Conservation (phyloP, 345 rosid species). For the Citrus mangshanensis region DNA sequence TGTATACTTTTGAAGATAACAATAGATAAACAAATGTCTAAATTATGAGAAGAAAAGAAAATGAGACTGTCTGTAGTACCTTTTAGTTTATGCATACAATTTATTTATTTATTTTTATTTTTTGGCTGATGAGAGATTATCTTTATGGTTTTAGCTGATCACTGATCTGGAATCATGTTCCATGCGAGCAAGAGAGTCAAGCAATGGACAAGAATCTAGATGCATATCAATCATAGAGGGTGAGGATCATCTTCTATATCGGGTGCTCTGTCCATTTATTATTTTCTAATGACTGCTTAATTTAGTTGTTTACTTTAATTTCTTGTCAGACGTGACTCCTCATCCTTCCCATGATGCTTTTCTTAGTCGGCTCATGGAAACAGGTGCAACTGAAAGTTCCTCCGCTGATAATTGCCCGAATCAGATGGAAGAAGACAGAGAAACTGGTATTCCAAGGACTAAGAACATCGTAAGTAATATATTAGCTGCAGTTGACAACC, state of each 20-base stretch:
- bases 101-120: not conserved
- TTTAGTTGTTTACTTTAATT: conserved; percentile 15
- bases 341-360: conserved; percentile 52
- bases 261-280: not conserved
- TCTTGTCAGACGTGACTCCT: conserved; percentile 45
- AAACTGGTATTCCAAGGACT: conserved; percentile 35
- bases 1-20: not conserved
- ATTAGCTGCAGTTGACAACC: conserved; percentile 49
- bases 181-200: conserved; percentile 38
- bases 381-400: conserved; percentile 91
- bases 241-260: conserved; percentile 26
- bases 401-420: conserved; percentile 40
- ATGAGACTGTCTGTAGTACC: not conserved
- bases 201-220: conserved; percentile 29
- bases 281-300: not conserved
- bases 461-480: conserved; percentile 47
- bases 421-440: conserved; percentile 43
- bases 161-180: conserved; percentile 62
- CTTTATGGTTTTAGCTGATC: conserved; percentile 48
- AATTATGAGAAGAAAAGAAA: not conserved
- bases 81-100: conserved; percentile 3
- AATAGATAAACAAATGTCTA: not conserved
- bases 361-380: conserved; percentile 65
- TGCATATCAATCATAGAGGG: conserved; percentile 35
- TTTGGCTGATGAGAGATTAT: conserved; percentile 16